These are phyloP conservation scores for Xylaria sp. DNA, from an alignment of 2,329 filamentous ascomycete species.

Conservation along the genomic window DNA sequence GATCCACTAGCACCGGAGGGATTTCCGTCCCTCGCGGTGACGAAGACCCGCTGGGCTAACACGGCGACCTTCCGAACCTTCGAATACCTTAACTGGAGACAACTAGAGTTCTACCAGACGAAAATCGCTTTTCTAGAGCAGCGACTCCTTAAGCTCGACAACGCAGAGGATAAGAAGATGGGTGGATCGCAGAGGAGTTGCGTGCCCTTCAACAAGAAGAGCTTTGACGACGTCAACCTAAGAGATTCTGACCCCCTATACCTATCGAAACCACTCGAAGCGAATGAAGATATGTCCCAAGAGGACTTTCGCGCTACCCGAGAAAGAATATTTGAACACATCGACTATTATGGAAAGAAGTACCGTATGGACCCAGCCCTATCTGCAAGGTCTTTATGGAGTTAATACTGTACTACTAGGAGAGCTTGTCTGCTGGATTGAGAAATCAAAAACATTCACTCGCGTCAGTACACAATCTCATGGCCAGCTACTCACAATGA, in stretches of 20 bases:
- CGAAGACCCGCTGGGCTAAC: slow-evolving; percentile 25
- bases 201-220: slow-evolving; percentile 28
- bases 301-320: slow-evolving; percentile 16
- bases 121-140: slow-evolving; percentile 28
- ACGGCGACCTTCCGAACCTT: slow-evolving; percentile 27
- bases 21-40: slow-evolving; percentile 23
- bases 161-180: neutral
- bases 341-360: slow-evolving; percentile 10
- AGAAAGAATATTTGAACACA: slow-evolving; percentile 24
- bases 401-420: slow-evolving; percentile 2
- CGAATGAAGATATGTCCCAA: neutral
- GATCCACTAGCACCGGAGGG: slow-evolving; percentile 1
- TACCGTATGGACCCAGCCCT: slow-evolving; percentile 22
- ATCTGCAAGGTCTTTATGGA: neutral
- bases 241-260: slow-evolving; percentile 6
- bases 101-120: slow-evolving; percentile 20
- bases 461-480: slow-evolving; percentile 21
- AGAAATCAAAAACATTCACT: slow-evolving; percentile 16
- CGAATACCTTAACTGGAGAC: slow-evolving; percentile 8
- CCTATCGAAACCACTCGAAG: neutral
- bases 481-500: slow-evolving; percentile 12
- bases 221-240: slow-evolving; percentile 24
- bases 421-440: slow-evolving; percentile 4
- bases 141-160: slow-evolving; percentile 25
- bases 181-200: slow-evolving; percentile 18